These are phyloP conservation scores for Beauveria scarabaeidicola DNA, from an alignment of 2,329 filamentous ascomycete genomes.

Conservation along the genomic window DNA sequence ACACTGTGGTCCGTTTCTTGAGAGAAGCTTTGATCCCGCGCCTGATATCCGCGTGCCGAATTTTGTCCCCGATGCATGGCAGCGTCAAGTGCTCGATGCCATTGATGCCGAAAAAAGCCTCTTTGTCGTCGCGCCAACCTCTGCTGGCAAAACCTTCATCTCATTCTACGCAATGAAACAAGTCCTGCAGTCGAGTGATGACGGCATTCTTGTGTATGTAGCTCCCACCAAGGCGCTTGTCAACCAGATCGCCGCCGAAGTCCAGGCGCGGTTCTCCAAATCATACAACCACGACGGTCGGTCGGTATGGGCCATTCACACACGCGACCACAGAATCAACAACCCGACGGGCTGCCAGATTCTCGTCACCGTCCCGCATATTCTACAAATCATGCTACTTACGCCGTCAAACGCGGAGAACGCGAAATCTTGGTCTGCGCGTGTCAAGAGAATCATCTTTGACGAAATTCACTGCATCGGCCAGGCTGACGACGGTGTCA, in stretches of 20 bases:
- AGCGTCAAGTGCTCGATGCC: constrained; percentile 62
- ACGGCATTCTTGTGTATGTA: constrained; percentile 67
- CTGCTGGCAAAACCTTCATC: constrained; percentile 76
- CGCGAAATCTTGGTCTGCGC: constrained; percentile 48
- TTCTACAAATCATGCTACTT: constrained; percentile 70
- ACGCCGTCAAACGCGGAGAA: constrained; percentile 54
- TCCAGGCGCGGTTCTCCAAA: constrained; percentile 68
- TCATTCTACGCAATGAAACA: constrained; percentile 79
- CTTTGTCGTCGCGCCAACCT: constrained; percentile 70
- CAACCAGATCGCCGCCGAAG: constrained; percentile 74
- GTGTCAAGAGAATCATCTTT: constrained; percentile 69
- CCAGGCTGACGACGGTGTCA: constrained; percentile 63
- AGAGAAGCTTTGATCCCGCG: constrained; percentile 61
- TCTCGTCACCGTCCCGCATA: constrained; percentile 68
- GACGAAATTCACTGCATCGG: constrained; percentile 78
- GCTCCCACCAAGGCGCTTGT: constrained; percentile 76
- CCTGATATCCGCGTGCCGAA: constrained; percentile 54
- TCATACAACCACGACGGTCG: constrained; percentile 49
- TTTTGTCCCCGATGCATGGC: constrained; percentile 73
- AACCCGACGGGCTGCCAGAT: constrained; percentile 65
- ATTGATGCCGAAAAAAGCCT: constrained; percentile 63
- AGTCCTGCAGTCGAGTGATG: constrained; percentile 57
- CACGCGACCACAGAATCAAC: constrained; percentile 66
- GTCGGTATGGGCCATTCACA: constrained; percentile 73
- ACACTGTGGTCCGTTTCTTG: constrained; percentile 64